Base-by-base conservation (phyloP, 2,329 filamentous ascomycete species). In the Aspergillus latus region DNA sequence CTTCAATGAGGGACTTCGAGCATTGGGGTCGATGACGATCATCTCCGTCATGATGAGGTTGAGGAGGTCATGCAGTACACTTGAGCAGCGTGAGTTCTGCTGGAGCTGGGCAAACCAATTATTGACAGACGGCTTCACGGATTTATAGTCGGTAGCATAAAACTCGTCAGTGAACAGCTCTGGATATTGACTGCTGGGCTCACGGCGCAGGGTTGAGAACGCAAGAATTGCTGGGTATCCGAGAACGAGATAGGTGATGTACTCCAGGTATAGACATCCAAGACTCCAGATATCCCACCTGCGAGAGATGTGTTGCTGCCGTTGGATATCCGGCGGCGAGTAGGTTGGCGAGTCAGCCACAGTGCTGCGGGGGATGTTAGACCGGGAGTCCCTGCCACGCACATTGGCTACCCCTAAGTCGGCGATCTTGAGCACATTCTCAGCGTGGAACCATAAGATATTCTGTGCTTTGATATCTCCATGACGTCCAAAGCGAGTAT, bases 381-480 rank as follows among this genome's bases (percentile, higher is more conserved):
- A 74, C 21, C 66, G 61, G 1, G 71, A 71, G 1, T 68, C 63
- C 48, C 63, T 59, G 5, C 68, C 60, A 50, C 75, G 72, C 8
- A 76, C 68, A 10, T 68, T 65, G 2, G 65, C 59, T 3, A 73
- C 52, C 0, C 73, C 73, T 47, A 75, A 70, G 48, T 74, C 73
- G 0, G 72, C 59, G n/a, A 75, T 67, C 10, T 67, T 62, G 0
- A 73, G 58, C 2, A 64, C 48, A 2, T 64, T 68, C 3, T 42
- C 16, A 9, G 54, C 5, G 0, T 48, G 15, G 30, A 67, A 74
- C 58, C 65, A 67, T 0, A 76, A 61, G 5, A 76, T 72, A 28
- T 76, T 76, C 5, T 68, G 68, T 0, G 73, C 69, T 13, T 75
- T 76, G 6, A 76, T 62, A 45, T 73, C 66, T 2, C 71, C 67